Evolutionary conservation across 441 rosid genomes (phyloP), one percentile per base, ranked within the genome.

Genomic region (Adansonia rubrostipa): DNA sequence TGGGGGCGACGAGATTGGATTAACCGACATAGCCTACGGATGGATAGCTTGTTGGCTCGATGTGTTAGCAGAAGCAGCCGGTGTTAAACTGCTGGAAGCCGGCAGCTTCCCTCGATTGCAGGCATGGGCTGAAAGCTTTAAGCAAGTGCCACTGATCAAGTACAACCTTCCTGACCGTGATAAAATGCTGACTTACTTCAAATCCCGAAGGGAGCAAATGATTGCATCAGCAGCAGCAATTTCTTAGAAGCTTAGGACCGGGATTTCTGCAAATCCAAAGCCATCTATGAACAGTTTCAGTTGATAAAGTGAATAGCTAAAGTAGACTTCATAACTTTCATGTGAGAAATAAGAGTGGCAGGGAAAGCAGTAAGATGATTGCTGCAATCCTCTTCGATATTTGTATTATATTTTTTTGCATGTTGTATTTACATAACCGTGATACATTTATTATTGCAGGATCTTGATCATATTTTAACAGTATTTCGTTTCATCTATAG

Each of bases 1-100:
- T 61, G 86, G 87, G 6, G 90, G 91, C 5, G 85, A 87, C n/a
- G 20, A 74, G n/a, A 79, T 87, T 22, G 88, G 86, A 40, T 60
- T 80, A 76, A 44, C 77, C 13, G 89, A 89, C 63, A 72, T 85
- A 75, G 84, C 83, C 13, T 79, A 86, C 8, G 89, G 91, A 71
- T 87, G 89, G 88, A 48, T 89, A 24, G 85, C 87, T 54, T 62
- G 79, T 2, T 85, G 86, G 87, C 84, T 86, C 28, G 85, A 74
- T 47, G 79, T 45, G 20, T 56, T 85, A 74, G 86, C 87, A 76
- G 86, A 84, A 80, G 86, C 83, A 3, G 86, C 63, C 11, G 87
- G 87, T 6, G 82, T 84, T 24, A 76, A 84, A 69, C 71, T 85
- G 22, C 73, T 85, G 42, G 81, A 86, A 74, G 70, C 79, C 20